Evolutionary conservation across 768 basidiomycete species (phyloP).

Genomic region (Exidia glandulosa): DNA sequence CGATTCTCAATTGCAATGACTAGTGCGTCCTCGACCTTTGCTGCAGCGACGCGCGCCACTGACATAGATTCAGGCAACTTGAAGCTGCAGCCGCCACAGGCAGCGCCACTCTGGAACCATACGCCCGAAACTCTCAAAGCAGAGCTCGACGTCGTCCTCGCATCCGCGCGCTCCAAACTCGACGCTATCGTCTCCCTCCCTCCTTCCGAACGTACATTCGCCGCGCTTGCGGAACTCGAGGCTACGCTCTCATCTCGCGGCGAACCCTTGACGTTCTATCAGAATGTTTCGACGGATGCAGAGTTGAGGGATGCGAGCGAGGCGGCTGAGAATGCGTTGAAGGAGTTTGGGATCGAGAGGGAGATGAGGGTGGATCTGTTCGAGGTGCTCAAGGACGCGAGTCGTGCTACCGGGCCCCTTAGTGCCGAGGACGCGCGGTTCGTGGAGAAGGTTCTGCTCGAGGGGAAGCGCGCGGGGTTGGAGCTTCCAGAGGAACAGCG

Average conservation of each 20-base stretch:
- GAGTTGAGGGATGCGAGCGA: conserved; percentile 75
- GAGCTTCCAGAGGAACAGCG: conserved; percentile 56
- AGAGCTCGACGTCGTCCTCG: conserved; percentile 7
- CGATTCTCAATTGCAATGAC: neutral
- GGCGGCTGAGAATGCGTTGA: conserved; percentile 55
- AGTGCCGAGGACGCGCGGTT: conserved; percentile 54
- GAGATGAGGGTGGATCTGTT: conserved; percentile 78
- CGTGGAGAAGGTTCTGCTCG: conserved; percentile 73
- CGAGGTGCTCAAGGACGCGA: conserved; percentile 46
- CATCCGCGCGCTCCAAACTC: conserved; percentile 2
- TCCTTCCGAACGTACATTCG: neutral
- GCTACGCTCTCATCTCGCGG: conserved; percentile 36
- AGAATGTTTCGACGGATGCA: conserved; percentile 67
- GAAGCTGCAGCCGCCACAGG: conserved; percentile 7
- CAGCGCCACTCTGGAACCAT: conserved; percentile 10
- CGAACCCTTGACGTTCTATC: conserved; percentile 67
- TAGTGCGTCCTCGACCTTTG: neutral
- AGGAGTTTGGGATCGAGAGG: conserved; percentile 63
- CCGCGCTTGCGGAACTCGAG: conserved; percentile 47
- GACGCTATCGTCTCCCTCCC: conserved; percentile 9
- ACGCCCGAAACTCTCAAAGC: conserved; percentile 4
- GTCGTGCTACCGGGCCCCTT: conserved; percentile 55
- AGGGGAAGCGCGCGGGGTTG: conserved; percentile 71
- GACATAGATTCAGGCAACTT: neutral
- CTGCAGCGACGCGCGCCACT: neutral